phyloP scores from a whole-genome alignment of 2,329 filamentous ascomycete species.

The Aureobasidium lini region DNA sequence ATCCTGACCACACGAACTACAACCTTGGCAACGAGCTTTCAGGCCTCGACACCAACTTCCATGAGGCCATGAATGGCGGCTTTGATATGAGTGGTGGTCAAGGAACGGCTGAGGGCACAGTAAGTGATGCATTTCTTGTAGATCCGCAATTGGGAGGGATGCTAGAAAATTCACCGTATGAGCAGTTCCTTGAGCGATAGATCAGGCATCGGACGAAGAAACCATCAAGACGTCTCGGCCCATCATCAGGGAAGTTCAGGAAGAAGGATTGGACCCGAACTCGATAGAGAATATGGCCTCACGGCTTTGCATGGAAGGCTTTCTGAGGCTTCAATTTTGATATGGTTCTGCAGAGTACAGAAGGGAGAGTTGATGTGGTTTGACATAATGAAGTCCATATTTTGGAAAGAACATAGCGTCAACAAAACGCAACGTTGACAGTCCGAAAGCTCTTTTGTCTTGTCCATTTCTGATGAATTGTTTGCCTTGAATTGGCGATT shows the following conservation, averaged over 20 bases:
- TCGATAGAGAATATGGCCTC: not conserved
- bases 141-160: constrained; percentile 10
- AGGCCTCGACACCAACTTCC: not conserved
- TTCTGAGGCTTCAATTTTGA: not conserved
- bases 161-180: constrained; percentile 9
- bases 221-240: not conserved
- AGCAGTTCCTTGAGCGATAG: constrained; percentile 7
- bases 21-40: not conserved
- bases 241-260: too few relatives aligned
- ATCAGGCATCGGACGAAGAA: not conserved
- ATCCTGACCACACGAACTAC: constrained; percentile 10
- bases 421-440: not conserved
- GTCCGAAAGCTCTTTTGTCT: not conserved
- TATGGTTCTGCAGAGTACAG: not conserved
- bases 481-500: too few relatives aligned
- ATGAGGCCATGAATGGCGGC: not conserved
- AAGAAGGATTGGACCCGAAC: not conserved
- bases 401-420: not conserved
- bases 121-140: not conserved
- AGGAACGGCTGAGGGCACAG: not conserved
- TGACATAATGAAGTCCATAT: not conserved
- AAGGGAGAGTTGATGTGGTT: not conserved
- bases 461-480: not conserved
- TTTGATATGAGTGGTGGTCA: constrained; percentile 2
- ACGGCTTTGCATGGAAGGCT: not conserved